Evolutionary conservation across 1,284 basidiomycete genomes (phyloP).

Genomic region (Takashimella koratensis): DNA sequence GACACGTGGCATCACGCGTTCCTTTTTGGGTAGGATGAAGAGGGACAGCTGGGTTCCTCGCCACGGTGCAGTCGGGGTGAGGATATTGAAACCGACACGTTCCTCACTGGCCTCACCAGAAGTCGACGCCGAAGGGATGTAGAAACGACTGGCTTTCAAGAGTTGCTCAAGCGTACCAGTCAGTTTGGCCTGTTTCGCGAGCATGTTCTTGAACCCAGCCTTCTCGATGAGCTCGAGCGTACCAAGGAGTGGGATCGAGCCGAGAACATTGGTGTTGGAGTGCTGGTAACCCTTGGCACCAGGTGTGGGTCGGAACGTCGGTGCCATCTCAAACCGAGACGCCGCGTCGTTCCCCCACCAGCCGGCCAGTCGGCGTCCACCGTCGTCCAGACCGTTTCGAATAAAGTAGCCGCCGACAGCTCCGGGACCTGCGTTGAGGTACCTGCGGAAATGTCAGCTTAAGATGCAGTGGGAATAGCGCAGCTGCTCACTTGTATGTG

Average conservation of each 20-base stretch:
- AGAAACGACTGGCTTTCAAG: conserved; percentile 62
- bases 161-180: conserved; percentile 68
- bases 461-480: conserved; percentile 11
- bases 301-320: conserved; percentile 71
- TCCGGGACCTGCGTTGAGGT: conserved; percentile 92
- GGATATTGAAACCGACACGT: conserved; percentile 68
- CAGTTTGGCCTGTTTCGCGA: conserved; percentile 65
- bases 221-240: conserved; percentile 74
- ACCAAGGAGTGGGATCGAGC: conserved; percentile 72
- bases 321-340: conserved; percentile 88
- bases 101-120: conserved; percentile 1
- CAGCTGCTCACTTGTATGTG: conserved; percentile 73
- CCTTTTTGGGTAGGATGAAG: conserved; percentile 59
- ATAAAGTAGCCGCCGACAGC: conserved; percentile 73
- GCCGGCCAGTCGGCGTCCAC: conserved; percentile 68
- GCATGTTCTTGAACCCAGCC: conserved; percentile 67
- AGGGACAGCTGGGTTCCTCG: conserved; percentile 85
- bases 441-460: no score
- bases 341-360: conserved; percentile 94
- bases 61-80: conserved; percentile 67
- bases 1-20: conserved; percentile 68
- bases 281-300: conserved; percentile 95
- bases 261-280: conserved; percentile 84
- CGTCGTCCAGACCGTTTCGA: conserved; percentile 41
- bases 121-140: conserved; percentile 24